A percentile compares a stretch with the other conserved stretches of the same genome.
These are phyloP conservation scores for Xylariaceae sp. DNA, from an alignment of 2,329 filamentous ascomycete genomes.

Conservation along the genomic window DNA sequence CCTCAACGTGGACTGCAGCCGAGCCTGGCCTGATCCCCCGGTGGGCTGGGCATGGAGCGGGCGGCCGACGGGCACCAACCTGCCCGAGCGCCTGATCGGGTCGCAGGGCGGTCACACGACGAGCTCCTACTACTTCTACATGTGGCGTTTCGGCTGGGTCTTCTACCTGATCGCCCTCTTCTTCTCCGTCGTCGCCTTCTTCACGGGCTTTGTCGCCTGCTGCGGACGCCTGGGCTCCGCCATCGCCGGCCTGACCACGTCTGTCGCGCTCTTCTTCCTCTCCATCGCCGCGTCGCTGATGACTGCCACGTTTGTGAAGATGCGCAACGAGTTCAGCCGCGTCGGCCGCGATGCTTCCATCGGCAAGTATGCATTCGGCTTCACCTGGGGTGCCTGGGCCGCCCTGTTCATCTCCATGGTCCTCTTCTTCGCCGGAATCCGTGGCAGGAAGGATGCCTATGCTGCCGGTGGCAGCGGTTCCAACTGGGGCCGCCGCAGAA, in stretches of 20 bases:
- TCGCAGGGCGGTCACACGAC: slow-evolving; percentile 51
- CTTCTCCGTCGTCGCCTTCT: slow-evolving; percentile 64
- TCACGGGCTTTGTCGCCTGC: slow-evolving; percentile 63
- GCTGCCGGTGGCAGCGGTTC: slow-evolving; percentile 36
- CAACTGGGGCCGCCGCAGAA: slow-evolving; percentile 45
- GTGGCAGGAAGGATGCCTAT: slow-evolving; percentile 38
- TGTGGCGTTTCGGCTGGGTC: slow-evolving; percentile 89
- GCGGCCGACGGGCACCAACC: slow-evolving; percentile 35
- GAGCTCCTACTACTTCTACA: slow-evolving; percentile 63
- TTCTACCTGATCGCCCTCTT: slow-evolving; percentile 82
- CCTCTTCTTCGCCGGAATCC: slow-evolving; percentile 60
- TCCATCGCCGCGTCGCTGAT: slow-evolving; percentile 63
- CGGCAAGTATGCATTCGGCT: slow-evolving; percentile 66
- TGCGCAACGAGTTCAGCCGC: slow-evolving; percentile 58
- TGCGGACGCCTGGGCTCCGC: slow-evolving; percentile 66
- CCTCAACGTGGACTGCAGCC: slow-evolving; percentile 59
- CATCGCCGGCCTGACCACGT: slow-evolving; percentile 53
- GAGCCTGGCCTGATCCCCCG: slow-evolving; percentile 56
- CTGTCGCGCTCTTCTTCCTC: slow-evolving; percentile 63
- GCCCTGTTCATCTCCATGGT: slow-evolving; percentile 60
- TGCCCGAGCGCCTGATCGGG: slow-evolving; percentile 43
- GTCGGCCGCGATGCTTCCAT: slow-evolving; percentile 53
- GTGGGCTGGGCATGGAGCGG: slow-evolving; percentile 65
- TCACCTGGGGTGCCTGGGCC: slow-evolving; percentile 68
- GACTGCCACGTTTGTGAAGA: slow-evolving; percentile 65